phyloP scores from a whole-genome alignment of 208 protist species.

The Porcisia deanei region DNA sequence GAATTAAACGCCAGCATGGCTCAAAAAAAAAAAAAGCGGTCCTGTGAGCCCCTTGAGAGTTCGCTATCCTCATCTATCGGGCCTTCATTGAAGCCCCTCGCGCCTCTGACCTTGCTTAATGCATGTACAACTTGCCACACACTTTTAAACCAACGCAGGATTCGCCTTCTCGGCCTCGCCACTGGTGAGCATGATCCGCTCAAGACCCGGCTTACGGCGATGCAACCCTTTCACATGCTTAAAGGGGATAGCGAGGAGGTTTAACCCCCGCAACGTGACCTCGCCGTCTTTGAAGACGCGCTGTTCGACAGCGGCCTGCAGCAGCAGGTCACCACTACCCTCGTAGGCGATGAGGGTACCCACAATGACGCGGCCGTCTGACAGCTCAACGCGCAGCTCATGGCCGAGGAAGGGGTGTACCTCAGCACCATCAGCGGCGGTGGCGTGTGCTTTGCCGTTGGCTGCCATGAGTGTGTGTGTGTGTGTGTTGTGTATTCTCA shows the following conservation, averaged over 20 bases:
- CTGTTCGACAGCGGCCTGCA: slow-evolving; percentile 67
- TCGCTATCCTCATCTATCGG: background rate
- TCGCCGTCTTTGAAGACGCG: slow-evolving; percentile 70
- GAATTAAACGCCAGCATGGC: too few relatives aligned
- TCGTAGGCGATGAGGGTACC: slow-evolving; percentile 75
- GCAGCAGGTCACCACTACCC: slow-evolving; percentile 75
- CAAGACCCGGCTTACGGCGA: slow-evolving; percentile 42
- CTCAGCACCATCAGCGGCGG: background rate
- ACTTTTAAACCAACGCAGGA: slow-evolving; percentile 7
- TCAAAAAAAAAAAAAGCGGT: too few relatives aligned
- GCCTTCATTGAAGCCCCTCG: background rate
- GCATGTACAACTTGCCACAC: background rate
- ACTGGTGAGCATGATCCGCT: slow-evolving; percentile 30
- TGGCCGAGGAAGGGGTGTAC: slow-evolving; percentile 61
- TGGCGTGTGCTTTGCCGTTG: slow-evolving; percentile 12
- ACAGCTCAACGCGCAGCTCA: slow-evolving; percentile 82
- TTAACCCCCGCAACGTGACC: slow-evolving; percentile 41
- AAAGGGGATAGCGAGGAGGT: slow-evolving; percentile 73
- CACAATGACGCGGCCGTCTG: slow-evolving; percentile 66
- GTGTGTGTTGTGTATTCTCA: background rate
- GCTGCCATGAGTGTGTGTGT: background rate
- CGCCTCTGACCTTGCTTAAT: slow-evolving; percentile 1
- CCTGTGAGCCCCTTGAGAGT: background rate
- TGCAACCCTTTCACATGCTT: slow-evolving; percentile 70
- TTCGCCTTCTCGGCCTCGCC: slow-evolving; percentile 16